phyloP scores from a whole-genome alignment of 2,329 filamentous ascomycete species.

The Fonsecaea pedrosoi region DNA sequence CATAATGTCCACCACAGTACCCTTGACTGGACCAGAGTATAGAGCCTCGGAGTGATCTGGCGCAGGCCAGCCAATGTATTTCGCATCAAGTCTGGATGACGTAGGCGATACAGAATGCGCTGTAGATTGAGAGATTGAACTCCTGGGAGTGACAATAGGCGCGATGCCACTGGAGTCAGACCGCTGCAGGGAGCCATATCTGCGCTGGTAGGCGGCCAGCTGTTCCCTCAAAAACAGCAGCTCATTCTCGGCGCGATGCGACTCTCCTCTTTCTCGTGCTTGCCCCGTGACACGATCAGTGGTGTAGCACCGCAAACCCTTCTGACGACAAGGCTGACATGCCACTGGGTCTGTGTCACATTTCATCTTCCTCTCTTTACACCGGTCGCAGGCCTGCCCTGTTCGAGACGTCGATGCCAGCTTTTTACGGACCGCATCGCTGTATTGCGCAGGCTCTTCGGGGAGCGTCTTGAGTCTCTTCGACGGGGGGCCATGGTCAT shows the following conservation, averaged over 20 bases:
- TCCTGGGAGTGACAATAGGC: slow-evolving; percentile 7
- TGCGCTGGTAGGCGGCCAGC: slow-evolving; percentile 71
- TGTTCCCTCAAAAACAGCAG: slow-evolving; percentile 70
- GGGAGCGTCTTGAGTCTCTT: slow-evolving; percentile 38
- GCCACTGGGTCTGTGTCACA: slow-evolving; percentile 82
- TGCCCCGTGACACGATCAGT: slow-evolving; percentile 86
- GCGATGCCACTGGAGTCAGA: slow-evolving; percentile 13
- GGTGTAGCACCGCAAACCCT: slow-evolving; percentile 78
- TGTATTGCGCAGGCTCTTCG: slow-evolving; percentile 48
- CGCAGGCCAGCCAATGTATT: slow-evolving; percentile 39
- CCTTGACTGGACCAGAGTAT: slow-evolving; percentile 59
- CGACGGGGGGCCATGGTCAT: slow-evolving; percentile 31
- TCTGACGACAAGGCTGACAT: slow-evolving; percentile 80
- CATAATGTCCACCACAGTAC: slow-evolving; percentile 77
- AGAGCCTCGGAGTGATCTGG: slow-evolving; percentile 30
- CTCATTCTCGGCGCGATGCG: slow-evolving; percentile 76
- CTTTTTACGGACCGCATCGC: slow-evolving; percentile 57
- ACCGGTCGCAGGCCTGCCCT: slow-evolving; percentile 86
- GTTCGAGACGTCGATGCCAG: slow-evolving; percentile 66
- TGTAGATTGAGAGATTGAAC: slow-evolving; percentile 17
- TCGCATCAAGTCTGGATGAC: slow-evolving; percentile 30
- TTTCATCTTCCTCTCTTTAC: slow-evolving; percentile 87
- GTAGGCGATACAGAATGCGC: slow-evolving; percentile 10
- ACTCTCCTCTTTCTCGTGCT: slow-evolving; percentile 77
- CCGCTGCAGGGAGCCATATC: slow-evolving; percentile 45